These are phyloP conservation scores for Ustilago shanxiensis DNA, from an alignment of 1,284 basidiomycete genomes.

Conservation along the genomic window DNA sequence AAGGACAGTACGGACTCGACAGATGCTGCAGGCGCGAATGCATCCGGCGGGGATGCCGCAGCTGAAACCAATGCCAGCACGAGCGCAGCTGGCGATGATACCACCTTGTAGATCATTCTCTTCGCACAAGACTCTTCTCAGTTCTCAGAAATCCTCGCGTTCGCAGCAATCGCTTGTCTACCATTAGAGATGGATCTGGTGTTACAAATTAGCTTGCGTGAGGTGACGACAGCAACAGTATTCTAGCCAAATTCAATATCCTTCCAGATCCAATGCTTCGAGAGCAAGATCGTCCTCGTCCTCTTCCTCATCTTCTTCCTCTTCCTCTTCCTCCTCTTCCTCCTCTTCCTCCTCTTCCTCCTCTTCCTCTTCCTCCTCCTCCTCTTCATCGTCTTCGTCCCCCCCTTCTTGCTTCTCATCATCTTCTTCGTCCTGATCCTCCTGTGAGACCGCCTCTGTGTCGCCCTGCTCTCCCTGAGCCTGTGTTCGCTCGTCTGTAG, in stretches of 20 bases:
- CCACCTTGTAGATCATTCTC: constrained; percentile 1
- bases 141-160: not conserved
- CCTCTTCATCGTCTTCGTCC: constrained; percentile 18
- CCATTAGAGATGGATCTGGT: not conserved
- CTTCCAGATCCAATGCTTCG: constrained; percentile 89
- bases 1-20: constrained; percentile 4
- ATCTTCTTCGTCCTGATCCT: not conserved
- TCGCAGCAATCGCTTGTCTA: constrained; percentile 1
- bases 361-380: constrained; percentile 36
- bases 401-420: constrained; percentile 27
- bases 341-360: constrained; percentile 48
- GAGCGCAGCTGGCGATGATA: constrained; percentile 18
- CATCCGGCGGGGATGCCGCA: not conserved
- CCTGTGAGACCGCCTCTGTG: not conserved
- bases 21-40: not conserved
- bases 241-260: constrained; percentile 23
- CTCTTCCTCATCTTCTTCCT: constrained; percentile 93
- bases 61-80: constrained; percentile 6
- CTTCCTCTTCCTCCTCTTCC: constrained; percentile 72
- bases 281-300: constrained; percentile 98
- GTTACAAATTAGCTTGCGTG: not conserved
- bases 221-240: not conserved
- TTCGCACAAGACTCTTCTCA: not conserved
- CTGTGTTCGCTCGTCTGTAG: not conserved
- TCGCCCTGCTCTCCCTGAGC: not conserved